These are phyloP conservation scores for Coniophora puteana DNA, from an alignment of 1,284 basidiomycete species.

Conservation along the genomic window DNA sequence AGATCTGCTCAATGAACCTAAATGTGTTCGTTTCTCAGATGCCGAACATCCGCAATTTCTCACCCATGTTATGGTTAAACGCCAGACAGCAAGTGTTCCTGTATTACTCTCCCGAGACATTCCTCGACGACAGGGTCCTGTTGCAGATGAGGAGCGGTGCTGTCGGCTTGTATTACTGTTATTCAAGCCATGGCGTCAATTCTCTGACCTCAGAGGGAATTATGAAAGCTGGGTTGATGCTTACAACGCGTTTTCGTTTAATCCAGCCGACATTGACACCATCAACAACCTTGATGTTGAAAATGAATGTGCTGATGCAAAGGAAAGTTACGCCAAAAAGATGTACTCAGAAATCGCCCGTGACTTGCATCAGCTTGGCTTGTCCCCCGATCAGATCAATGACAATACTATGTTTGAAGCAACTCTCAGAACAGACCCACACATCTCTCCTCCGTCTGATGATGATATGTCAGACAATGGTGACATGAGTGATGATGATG, in stretches of 20 bases:
- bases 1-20: too few species aligned
- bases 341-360: too few species aligned
- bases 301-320: constrained; percentile 1
- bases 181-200: constrained; percentile 1
- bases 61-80: background rate
- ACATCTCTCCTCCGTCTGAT: too few species aligned
- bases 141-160: background rate
- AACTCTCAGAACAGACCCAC: too few species aligned
- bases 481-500: too few species aligned
- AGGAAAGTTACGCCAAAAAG: background rate
- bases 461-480: too few species aligned
- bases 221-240: background rate
- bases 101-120: background rate
- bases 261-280: background rate
- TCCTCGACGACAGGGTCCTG: background rate
- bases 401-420: too few species aligned
- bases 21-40: background rate
- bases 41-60: constrained; percentile 2
- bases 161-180: background rate
- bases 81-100: background rate
- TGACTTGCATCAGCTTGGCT: too few species aligned
- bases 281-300: background rate
- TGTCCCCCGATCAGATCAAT: too few species aligned
- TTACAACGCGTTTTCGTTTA: background rate
- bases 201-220: background rate